phyloP scores from a whole-genome alignment of 2,329 filamentous ascomycete species.

The Tothia fuscella region DNA sequence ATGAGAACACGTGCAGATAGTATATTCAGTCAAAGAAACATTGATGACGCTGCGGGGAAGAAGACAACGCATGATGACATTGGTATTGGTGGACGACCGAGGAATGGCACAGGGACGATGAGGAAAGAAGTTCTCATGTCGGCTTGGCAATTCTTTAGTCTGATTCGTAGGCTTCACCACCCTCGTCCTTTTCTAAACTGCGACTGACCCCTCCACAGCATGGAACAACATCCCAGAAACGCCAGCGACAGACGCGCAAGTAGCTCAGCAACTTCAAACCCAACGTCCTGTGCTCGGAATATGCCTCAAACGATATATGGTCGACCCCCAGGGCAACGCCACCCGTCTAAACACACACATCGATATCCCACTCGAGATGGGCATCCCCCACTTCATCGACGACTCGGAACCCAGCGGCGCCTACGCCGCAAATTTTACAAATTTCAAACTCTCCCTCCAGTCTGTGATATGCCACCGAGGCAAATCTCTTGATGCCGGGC shows the following conservation, averaged over 20 bases:
- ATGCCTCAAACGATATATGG: slow-evolving; percentile 80
- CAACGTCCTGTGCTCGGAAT: slow-evolving; percentile 80
- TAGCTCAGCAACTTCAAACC: slow-evolving; percentile 77
- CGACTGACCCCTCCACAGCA: no score
- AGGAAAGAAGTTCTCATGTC: slow-evolving; percentile 85
- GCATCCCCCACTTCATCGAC: slow-evolving; percentile 78
- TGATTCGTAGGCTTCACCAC: slow-evolving; percentile 58
- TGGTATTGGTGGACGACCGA: slow-evolving; percentile 13
- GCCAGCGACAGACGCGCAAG: slow-evolving; percentile 58
- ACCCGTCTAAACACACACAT: slow-evolving; percentile 69
- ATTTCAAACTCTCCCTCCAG: slow-evolving; percentile 86
- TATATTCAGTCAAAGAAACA: slow-evolving; percentile 36
- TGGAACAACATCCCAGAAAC: slow-evolving; percentile 26
- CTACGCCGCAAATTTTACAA: slow-evolving; percentile 53
- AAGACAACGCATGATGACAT: slow-evolving; percentile 31
- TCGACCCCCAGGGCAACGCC: slow-evolving; percentile 56
- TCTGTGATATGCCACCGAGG: slow-evolving; percentile 89
- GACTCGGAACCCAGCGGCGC: slow-evolving; percentile 51
- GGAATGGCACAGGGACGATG: slow-evolving; percentile 26
- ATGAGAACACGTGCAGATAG: slow-evolving; percentile 34
- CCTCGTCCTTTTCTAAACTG: no score
- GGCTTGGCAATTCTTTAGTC: slow-evolving; percentile 92
- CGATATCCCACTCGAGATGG: slow-evolving; percentile 79
- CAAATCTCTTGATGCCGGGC: slow-evolving; percentile 71
- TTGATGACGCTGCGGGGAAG: slow-evolving; percentile 21